These are phyloP conservation scores for Clonostachys chloroleuca DNA, from an alignment of 2,329 filamentous ascomycete genomes.

Conservation along the genomic window DNA sequence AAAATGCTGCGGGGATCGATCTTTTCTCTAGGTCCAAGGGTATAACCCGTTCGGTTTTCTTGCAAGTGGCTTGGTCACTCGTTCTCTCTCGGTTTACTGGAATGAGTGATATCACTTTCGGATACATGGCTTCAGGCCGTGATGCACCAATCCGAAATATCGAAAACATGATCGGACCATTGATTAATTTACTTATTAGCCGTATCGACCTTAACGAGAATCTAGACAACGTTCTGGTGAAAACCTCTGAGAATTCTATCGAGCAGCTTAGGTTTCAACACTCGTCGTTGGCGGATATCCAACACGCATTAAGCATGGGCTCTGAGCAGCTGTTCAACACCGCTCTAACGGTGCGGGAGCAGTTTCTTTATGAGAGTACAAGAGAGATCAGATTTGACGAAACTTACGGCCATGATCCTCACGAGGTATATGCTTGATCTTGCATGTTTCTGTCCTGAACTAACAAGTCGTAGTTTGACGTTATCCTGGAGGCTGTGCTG, in stretches of 20 bases:
- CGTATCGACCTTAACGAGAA: conserved; percentile 26
- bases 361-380: background rate
- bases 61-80: conserved; percentile 48
- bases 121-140: conserved; percentile 48
- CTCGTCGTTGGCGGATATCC: conserved; percentile 6
- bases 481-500: too few relatives aligned
- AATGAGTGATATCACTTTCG: conserved; percentile 43
- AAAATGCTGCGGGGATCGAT: background rate
- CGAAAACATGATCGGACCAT: conserved; percentile 41
- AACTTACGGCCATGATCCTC: too few relatives aligned
- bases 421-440: too few relatives aligned
- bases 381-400: too few relatives aligned
- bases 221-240: conserved; percentile 25
- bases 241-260: conserved; percentile 35
- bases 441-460: too few relatives aligned
- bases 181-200: conserved; percentile 52
- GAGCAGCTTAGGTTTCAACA: conserved; percentile 24
- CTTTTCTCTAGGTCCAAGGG: conserved; percentile 10
- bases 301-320: conserved; percentile 1
- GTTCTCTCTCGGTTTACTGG: conserved; percentile 42
- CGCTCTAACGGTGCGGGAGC: conserved; percentile 7
- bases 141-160: conserved; percentile 44
- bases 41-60: conserved; percentile 41
- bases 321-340: conserved; percentile 7
- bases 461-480: too few relatives aligned